Percentiles rank a stretch among this genome's conserved stretches.
These are phyloP conservation scores for Tulasnella calospora DNA, from an alignment of 768 basidiomycete species.

Conservation along the genomic window DNA sequence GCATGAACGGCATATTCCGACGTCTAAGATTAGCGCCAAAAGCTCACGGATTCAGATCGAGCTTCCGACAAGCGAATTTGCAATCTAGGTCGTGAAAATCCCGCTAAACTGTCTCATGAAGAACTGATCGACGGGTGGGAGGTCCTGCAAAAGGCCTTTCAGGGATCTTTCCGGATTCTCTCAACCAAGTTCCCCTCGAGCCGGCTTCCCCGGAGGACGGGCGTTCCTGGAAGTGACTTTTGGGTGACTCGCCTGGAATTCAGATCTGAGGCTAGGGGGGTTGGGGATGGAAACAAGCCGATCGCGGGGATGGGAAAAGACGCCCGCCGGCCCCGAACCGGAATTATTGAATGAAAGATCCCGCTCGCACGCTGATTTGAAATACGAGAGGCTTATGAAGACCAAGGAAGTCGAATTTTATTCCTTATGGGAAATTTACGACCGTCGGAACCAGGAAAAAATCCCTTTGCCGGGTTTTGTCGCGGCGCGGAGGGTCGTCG, in stretches of 20 bases:
- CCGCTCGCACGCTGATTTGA: neutral
- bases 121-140: neutral
- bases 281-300: neutral
- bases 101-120: neutral
- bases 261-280: neutral
- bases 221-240: neutral
- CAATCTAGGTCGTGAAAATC: neutral
- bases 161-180: neutral
- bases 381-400: neutral
- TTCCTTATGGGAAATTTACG: neutral
- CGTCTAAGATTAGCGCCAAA: neutral
- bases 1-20: too few species aligned
- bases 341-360: neutral
- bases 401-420: neutral
- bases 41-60: neutral
- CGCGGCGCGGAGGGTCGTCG: neutral
- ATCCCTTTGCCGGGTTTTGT: neutral
- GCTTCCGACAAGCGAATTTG: neutral
- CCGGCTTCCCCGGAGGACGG: neutral
- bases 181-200: neutral
- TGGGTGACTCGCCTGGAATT: too few species aligned
- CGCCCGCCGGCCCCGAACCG: neutral
- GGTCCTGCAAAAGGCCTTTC: neutral
- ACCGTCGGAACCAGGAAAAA: neutral
- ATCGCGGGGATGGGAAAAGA: neutral